These are phyloP conservation scores for Teunomyces pallodes DNA, from an alignment of 805 yeast genomes.

Conservation along the genomic window DNA sequence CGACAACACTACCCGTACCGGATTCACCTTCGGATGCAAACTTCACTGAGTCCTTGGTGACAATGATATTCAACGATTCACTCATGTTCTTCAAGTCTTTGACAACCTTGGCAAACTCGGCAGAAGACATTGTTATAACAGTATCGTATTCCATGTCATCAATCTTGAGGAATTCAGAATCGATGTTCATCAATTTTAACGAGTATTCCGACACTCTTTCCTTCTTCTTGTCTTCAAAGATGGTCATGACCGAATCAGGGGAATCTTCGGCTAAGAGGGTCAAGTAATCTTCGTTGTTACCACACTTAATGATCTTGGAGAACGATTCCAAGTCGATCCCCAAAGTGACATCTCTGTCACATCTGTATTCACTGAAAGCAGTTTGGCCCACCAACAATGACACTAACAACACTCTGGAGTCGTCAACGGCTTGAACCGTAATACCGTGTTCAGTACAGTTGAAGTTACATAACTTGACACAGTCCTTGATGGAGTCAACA, in stretches of 20 bases:
- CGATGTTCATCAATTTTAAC: constrained; percentile 92
- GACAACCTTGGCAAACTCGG: constrained; percentile 84
- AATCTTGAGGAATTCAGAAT: constrained; percentile 87
- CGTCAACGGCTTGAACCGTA: constrained; percentile 96
- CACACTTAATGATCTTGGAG: constrained; percentile 85
- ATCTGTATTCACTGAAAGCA: constrained; percentile 88
- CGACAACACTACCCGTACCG: constrained; percentile 81
- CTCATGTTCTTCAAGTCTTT: constrained; percentile 84
- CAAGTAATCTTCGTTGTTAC: constrained; percentile 83
- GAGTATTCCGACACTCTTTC: constrained; percentile 92
- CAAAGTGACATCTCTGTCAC: constrained; percentile 88
- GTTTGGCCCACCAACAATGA: constrained; percentile 83
- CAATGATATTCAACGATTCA: constrained; percentile 81
- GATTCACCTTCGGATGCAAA: constrained; percentile 89
- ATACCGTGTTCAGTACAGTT: constrained; percentile 95
- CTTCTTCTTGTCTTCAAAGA: constrained; percentile 87
- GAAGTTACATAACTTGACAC: constrained; percentile 93
- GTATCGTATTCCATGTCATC: constrained; percentile 93
- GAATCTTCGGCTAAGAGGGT: constrained; percentile 87
- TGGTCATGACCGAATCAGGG: constrained; percentile 66
- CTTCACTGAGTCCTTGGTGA: constrained; percentile 89
- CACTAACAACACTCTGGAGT: constrained; percentile 90
- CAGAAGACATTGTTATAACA: constrained; percentile 79
- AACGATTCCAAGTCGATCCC: constrained; percentile 90
- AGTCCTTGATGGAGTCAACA: constrained; percentile 90